Evolutionary conservation across 2,329 filamentous ascomycete species (phyloP).

Genomic region (Fusarium sp.): DNA sequence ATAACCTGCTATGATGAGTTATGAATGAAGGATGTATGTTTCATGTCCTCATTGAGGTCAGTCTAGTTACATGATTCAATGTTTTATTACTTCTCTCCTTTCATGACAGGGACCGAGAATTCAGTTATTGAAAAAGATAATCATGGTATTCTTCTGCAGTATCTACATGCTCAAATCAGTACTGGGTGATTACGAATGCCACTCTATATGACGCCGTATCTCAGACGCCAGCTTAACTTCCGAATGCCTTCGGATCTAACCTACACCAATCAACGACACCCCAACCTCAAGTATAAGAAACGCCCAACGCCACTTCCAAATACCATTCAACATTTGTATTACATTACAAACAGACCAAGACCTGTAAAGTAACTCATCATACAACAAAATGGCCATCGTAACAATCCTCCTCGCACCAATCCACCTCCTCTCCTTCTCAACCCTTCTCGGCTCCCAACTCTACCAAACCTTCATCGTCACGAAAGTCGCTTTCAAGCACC

Average conservation of each 20-base stretch:
- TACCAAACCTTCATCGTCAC: slow-evolving; percentile 56
- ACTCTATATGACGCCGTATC: background rate
- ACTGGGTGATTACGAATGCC: background rate
- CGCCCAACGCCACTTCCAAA: background rate
- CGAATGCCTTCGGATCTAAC: slow-evolving; percentile 43
- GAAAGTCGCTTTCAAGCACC: slow-evolving; percentile 50
- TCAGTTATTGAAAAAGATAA: rapidly evolving
- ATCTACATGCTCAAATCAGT: background rate
- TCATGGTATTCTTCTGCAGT: background rate
- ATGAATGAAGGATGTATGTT: background rate
- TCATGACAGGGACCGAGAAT: background rate
- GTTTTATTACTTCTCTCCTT: no score
- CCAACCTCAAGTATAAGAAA: slow-evolving; percentile 14
- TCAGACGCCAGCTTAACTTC: slow-evolving; percentile 27
- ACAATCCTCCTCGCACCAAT: slow-evolving; percentile 47
- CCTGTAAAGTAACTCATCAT: background rate
- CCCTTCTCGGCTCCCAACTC: slow-evolving; percentile 54
- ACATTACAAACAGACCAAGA: rapidly evolving
- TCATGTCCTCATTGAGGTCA: no score
- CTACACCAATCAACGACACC: background rate
- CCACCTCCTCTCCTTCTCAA: slow-evolving; percentile 55
- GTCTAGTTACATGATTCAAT: no score
- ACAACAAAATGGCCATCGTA: slow-evolving; percentile 27
- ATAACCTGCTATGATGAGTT: rapidly evolving
- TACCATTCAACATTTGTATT: background rate